phyloP scores from a whole-genome alignment of 768 basidiomycete species.

The Glaciozyma martinii region DNA sequence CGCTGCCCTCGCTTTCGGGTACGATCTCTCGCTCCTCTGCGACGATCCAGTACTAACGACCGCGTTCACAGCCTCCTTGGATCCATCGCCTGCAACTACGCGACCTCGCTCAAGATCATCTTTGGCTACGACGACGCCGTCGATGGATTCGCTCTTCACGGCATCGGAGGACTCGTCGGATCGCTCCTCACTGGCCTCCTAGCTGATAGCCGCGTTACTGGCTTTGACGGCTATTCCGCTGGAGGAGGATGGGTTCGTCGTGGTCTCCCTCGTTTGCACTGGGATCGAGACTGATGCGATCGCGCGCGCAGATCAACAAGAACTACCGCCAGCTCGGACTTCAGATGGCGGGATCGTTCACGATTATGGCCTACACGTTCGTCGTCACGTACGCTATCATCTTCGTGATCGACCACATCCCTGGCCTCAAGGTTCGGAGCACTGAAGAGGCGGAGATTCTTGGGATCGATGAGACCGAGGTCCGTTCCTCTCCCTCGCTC shows the following conservation, averaged over 20 bases:
- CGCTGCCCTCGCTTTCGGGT: conserved; percentile 69
- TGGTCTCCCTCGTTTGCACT: background rate
- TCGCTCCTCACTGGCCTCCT: conserved; percentile 63
- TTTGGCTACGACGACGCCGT: conserved; percentile 62
- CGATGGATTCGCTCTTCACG: conserved; percentile 88
- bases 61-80: too few species aligned
- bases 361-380: conserved; percentile 45
- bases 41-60: too few species aligned
- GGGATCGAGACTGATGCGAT: background rate
- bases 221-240: conserved; percentile 54
- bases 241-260: conserved; percentile 38
- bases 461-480: conserved; percentile 77
- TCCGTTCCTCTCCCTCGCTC: background rate
- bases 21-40: too few species aligned
- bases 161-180: conserved; percentile 38
- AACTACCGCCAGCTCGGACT: conserved; percentile 71
- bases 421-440: conserved; percentile 56
- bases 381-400: conserved; percentile 46
- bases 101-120: conserved; percentile 49
- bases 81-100: conserved; percentile 61
- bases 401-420: conserved; percentile 49
- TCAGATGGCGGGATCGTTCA: conserved; percentile 58
- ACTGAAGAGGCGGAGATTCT: conserved; percentile 48
- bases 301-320: conserved; percentile 52
- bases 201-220: conserved; percentile 55